These are phyloP conservation scores for Betula pendula DNA, from an alignment of 306 rosid species.

Conservation along the genomic window DNA sequence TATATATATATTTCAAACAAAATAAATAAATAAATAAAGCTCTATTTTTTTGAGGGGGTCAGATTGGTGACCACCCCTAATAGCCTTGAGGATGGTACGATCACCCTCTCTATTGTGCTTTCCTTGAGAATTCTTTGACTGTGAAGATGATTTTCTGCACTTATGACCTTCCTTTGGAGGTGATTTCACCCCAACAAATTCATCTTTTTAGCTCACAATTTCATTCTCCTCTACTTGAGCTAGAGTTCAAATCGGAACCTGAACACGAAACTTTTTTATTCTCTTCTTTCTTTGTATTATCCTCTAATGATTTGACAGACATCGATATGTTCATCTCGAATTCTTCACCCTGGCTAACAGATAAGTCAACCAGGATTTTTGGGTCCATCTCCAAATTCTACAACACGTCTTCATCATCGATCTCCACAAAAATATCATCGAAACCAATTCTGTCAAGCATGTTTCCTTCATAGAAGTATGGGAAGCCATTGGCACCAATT, in stretches of 20 bases:
- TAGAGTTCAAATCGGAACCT: neutral
- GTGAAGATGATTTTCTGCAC: constrained; percentile 54
- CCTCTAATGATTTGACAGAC: constrained; percentile 29
- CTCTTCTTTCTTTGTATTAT: constrained; percentile 24
- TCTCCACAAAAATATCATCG: constrained; percentile 65
- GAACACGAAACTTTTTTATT: constrained; percentile 40
- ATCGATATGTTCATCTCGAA: constrained; percentile 50
- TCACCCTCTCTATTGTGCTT: constrained; percentile 81
- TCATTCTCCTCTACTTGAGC: constrained; percentile 43
- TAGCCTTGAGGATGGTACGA: neutral
- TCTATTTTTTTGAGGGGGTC: too few relatives aligned
- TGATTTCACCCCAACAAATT: constrained; percentile 18
- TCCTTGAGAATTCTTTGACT: constrained; percentile 63
- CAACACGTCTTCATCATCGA: constrained; percentile 60
- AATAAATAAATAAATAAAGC: too few relatives aligned
- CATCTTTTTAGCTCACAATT: constrained; percentile 45
- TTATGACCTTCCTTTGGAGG: constrained; percentile 34
- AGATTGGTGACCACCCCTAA: too few relatives aligned
- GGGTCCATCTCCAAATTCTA: constrained; percentile 89
- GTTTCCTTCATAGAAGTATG: constrained; percentile 51
- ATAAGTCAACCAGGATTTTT: constrained; percentile 63
- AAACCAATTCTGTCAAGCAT: constrained; percentile 71
- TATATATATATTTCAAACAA: too few relatives aligned
- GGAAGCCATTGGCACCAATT: constrained; percentile 45
- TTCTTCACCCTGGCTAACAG: constrained; percentile 46